Conservation (phyloP, 805 yeast species). For the Ogataea philodendri region DNA sequence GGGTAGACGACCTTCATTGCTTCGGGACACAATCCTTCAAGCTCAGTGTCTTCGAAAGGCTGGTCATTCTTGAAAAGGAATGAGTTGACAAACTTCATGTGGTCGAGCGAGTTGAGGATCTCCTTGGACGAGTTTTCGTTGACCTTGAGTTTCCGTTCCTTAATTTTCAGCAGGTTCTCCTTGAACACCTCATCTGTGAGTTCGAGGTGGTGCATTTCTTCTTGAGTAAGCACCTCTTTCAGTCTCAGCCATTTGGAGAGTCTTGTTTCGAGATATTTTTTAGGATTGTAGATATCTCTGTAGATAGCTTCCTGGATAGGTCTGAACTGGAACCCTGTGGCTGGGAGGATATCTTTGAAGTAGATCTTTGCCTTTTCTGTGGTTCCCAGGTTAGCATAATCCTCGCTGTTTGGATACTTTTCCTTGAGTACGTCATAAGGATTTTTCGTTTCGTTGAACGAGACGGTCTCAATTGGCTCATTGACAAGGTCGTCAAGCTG, state of each 20-base stretch:
- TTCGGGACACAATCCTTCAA: constrained; percentile 16
- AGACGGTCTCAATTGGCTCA: constrained; percentile 28
- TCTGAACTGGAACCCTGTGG: constrained; percentile 25
- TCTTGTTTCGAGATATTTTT: constrained; percentile 28
- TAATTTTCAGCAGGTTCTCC: constrained; percentile 19
- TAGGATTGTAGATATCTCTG: constrained; percentile 31
- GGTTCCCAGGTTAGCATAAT: constrained; percentile 15
- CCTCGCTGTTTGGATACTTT: constrained; percentile 16
- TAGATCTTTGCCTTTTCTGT: constrained; percentile 23
- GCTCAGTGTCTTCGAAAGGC: constrained; percentile 10
- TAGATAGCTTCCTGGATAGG: constrained; percentile 31
- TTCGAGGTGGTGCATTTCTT: constrained; percentile 24
- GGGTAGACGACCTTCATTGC: constrained; percentile 35
- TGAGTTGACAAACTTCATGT: constrained; percentile 28
- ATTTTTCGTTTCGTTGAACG: constrained; percentile 22
- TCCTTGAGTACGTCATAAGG: constrained; percentile 25
- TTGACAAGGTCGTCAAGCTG: constrained; percentile 31
- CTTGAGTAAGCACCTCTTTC: constrained; percentile 23
- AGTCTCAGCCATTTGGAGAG: constrained; percentile 30
- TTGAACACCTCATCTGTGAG: constrained; percentile 27
- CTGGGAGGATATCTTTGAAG: constrained; percentile 20
- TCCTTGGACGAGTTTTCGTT: constrained; percentile 28
- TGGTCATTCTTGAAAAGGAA: constrained; percentile 21
- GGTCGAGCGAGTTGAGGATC: constrained; percentile 26
- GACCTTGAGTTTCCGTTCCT: constrained; percentile 22